Percentiles rank a stretch among this genome's conserved stretches.
These are phyloP conservation scores for Fimicolochytrium jonesii DNA, from an alignment of 192 early-diverging fungal genomes.

Conservation along the genomic window DNA sequence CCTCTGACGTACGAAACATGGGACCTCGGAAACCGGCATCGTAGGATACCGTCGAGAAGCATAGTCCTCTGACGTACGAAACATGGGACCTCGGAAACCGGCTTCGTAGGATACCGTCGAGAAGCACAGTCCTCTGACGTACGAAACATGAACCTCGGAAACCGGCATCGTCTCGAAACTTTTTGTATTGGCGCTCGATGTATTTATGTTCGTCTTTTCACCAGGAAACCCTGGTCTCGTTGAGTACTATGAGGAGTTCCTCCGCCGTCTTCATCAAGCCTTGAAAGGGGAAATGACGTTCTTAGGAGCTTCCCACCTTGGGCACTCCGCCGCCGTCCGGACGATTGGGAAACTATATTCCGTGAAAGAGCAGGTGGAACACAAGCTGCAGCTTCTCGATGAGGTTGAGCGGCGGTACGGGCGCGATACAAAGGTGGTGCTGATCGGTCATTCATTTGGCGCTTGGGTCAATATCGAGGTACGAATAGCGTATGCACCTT, in stretches of 20 bases:
- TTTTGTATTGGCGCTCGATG: neutral
- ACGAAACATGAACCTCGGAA: neutral
- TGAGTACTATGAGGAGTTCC: constrained; percentile 78
- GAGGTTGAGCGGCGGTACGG: constrained; percentile 44
- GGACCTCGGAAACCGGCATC: neutral
- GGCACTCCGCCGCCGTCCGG: constrained; percentile 43
- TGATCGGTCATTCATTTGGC: constrained; percentile 69
- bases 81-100: neutral
- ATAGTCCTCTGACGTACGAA: neutral
- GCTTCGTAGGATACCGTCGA: neutral
- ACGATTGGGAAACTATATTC: constrained; percentile 27
- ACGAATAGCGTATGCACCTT: too few relatives aligned
- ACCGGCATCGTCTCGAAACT: neutral
- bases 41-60: neutral
- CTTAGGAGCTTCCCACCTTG: constrained; percentile 50
- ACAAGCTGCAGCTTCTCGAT: constrained; percentile 65
- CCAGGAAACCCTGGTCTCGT: constrained; percentile 77
- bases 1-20: neutral
- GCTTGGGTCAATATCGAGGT: constrained; percentile 52
- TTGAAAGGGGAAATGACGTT: neutral
- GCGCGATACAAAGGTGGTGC: constrained; percentile 40
- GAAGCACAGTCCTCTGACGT: neutral
- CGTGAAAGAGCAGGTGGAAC: constrained; percentile 61
- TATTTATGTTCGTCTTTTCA: constrained; percentile 4
- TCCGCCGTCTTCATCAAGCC: constrained; percentile 26